Conservation (phyloP, 768 basidiomycete genomes). For the Suillus subluteus region DNA sequence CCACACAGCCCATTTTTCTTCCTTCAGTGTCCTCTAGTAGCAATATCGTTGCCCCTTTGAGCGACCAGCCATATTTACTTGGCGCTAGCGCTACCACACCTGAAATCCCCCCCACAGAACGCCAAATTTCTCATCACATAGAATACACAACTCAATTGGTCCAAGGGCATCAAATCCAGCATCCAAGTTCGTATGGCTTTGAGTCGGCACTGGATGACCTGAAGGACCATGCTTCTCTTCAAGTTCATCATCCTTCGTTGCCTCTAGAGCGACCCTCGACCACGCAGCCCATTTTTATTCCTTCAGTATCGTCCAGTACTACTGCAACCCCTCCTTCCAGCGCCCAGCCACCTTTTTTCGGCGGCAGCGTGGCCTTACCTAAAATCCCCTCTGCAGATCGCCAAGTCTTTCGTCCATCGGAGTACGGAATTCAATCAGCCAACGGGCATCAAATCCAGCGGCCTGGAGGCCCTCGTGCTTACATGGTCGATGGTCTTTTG, state of each 20-base stretch:
- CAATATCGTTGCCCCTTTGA: no score
- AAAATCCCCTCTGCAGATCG: background rate
- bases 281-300: background rate
- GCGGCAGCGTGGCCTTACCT: background rate
- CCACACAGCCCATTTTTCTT: background rate
- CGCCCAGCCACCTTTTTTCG: background rate
- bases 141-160: no score
- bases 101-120: no score
- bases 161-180: no score
- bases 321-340: background rate
- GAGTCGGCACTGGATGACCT: background rate
- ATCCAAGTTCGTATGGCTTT: background rate
- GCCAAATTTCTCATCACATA: no score
- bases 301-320: background rate
- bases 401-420: background rate
- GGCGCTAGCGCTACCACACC: no score
- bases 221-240: background rate
- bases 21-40: no score
- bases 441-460: background rate
- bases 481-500: background rate
- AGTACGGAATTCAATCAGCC: background rate
- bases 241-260: background rate
- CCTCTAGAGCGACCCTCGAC: background rate
- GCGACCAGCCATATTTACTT: no score
- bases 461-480: background rate